phyloP scores from a whole-genome alignment of 228 moss, liverwort and hornwort genomes.

The Sphagnum fallax region DNA sequence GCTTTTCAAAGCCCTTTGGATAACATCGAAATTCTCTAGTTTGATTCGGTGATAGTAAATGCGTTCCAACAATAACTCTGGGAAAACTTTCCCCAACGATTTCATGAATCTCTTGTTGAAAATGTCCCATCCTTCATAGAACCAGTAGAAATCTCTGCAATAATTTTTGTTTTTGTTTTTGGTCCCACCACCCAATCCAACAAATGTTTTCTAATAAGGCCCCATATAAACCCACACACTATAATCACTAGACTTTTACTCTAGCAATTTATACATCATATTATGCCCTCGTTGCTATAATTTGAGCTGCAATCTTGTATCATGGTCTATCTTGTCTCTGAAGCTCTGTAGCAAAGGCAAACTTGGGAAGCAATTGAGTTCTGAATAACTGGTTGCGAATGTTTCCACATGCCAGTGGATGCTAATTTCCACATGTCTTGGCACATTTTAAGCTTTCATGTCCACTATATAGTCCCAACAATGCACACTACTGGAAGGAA shows the following conservation, averaged over 20 bases:
- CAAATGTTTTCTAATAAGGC: background rate
- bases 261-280: background rate
- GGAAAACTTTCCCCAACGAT: slow-evolving; percentile 32
- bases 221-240: background rate
- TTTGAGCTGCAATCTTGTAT: background rate
- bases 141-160: slow-evolving; percentile 34
- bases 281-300: background rate
- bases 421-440: too few species aligned
- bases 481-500: too few species aligned
- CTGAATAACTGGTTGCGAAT: too few species aligned
- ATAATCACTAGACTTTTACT: background rate
- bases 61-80: slow-evolving; percentile 31
- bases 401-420: too few species aligned
- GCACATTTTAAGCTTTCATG: too few species aligned
- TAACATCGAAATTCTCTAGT: slow-evolving; percentile 19
- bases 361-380: too few species aligned
- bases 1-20: slow-evolving; percentile 19
- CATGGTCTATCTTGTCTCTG: background rate
- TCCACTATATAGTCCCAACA: too few species aligned
- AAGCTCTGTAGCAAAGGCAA: background rate
- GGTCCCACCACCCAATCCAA: background rate
- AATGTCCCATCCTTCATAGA: slow-evolving; percentile 41
- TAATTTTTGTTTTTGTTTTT: too few species aligned
- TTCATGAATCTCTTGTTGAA: slow-evolving; percentile 27
- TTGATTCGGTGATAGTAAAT: slow-evolving; percentile 26